Evolutionary conservation across 169 alveolate genomes (phyloP), one percentile per base, ranked within the genome.

Genomic region (Cryptosporidium xiaoi): DNA sequence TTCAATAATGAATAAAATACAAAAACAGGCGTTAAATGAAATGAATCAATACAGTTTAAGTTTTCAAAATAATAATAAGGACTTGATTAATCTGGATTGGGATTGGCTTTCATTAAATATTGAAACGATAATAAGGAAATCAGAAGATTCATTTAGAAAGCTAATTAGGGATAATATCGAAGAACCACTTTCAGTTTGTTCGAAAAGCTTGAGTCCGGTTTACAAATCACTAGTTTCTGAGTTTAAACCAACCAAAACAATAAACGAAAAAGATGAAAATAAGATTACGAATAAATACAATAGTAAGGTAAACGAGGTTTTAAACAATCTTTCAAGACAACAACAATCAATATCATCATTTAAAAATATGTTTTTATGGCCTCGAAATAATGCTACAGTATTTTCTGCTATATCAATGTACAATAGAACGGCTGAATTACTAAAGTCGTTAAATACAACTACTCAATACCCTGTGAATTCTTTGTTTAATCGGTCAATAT

Each of bases 291-390:
- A 69, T 33, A 51, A 69, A n/a, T 53, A 69, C 33, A 53, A 34
- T 20, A 53, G 15, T 53, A 2, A 29, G 12, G 33, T 69, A 6
- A 69, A 69, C 56, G 83, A 69, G 33, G 83, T 34, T 53, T 53
- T 64, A 33, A 44, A 33, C 53, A 50, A 34, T 29, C 46, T 77
- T 56, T 10, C 40, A 46, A 24, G 44, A 3, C 67, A 62, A 62
- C 58, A 77, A 34, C 71, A 60, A 60, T 48, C 36, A 3, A 51
- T 77, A 8, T 40, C 64, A 27, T 77, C 87, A 15, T 36, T 77
- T 16, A 77, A 77, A 46, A 24, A 56, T 18, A 24, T 60, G 31
- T 77, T 60, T 77, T 56, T 77, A 46, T 77, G 87, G 87, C 87
- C 87, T 34, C 87, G 48, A 16, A 77, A 60, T 40, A 77, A 60